phyloP scores from a whole-genome alignment of 2,329 filamentous ascomycete species.

The Fusarium equiseti region DNA sequence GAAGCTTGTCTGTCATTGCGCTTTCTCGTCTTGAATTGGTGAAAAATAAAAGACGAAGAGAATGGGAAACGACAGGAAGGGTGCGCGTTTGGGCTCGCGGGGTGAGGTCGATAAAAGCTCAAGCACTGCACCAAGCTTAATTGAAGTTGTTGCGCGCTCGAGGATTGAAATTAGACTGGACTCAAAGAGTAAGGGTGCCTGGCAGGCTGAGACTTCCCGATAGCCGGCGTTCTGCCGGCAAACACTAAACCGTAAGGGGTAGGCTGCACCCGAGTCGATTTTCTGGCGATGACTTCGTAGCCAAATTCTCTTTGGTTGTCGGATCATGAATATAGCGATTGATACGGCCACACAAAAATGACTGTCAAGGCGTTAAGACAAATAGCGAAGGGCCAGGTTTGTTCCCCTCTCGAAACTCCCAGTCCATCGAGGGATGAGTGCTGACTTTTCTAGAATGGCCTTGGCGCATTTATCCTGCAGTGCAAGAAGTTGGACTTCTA shows the following conservation, averaged over 20 bases:
- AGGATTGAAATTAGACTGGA: conserved; percentile 44
- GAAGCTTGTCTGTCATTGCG: conserved; percentile 94
- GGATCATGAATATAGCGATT: conserved; percentile 47
- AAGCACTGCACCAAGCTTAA: conserved; percentile 21
- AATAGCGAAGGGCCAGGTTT: conserved; percentile 67
- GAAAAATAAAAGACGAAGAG: conserved; percentile 12
- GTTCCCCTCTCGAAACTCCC: conserved; percentile 5
- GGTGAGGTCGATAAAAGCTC: conserved; percentile 20
- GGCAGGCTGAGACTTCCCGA: conserved; percentile 16
- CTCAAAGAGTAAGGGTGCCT: conserved; percentile 27
- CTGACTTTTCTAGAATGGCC: conserved; percentile 78
- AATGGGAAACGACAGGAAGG: not conserved
- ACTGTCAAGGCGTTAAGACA: conserved; percentile 66
- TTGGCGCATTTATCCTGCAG: conserved; percentile 96
- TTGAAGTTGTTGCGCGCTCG: conserved; percentile 41
- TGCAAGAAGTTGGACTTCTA: conserved; percentile 96
- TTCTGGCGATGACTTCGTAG: conserved; percentile 39
- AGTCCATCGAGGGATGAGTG: not conserved
- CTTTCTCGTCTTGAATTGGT: conserved; percentile 41
- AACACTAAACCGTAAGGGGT: conserved; percentile 46
- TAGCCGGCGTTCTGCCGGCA: conserved; percentile 40
- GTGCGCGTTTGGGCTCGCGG: conserved; percentile 25
- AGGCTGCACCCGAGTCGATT: conserved; percentile 41
- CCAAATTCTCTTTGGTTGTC: conserved; percentile 42
- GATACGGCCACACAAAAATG: conserved; percentile 59